Base-by-base conservation (phyloP, 495 filamentous ascomycete species). In the Penicillium odoratum region DNA sequence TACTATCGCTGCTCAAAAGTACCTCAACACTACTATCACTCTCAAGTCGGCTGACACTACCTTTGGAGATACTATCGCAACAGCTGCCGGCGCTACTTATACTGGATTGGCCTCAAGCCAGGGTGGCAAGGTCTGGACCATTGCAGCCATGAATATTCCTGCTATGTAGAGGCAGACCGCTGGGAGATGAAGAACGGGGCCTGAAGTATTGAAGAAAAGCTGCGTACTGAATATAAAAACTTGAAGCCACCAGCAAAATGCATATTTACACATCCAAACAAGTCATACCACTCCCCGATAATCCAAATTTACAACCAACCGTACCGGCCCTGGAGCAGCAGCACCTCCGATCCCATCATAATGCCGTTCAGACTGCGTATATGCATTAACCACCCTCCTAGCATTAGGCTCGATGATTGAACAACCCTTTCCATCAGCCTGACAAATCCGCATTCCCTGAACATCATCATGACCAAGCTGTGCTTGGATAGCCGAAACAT, bases 401-500 rank as follows among this genome's bases (percentile, higher is more conserved):
- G 74, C 69, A 38, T 50, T 53, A 0, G 65, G 61, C 4, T 69
- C 74, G 30, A 78, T 70, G 13, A 48, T 59, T n/a, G 74, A 77
- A 55, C 73, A 74, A 11, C 58, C 65, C 26, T 56, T 45, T 6
- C 62, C 70, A 55, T 66, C 57, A 34, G 66, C 57, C 58, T 63
- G 40, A 55, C 74, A 77, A 29, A 75, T 74, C 11, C 62, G 58
- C 73, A 77, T 74, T 0, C 71, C 73, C 60, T 74, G 66, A 13
- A 78, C 69, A 38, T 65, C 44, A 10, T 68, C 63, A 7, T 58
- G 40, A 0, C 72, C 69, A 50, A 64, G 57, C 57, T 78, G 69
- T 8, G 74, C 72, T 64, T 78, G 74, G 43, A 78, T 78, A n/a
- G 73, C 72, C 25, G 73, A 76, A 8, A 78, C 76, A 68, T 78